These are phyloP conservation scores for Prunus davidiana DNA, from an alignment of 306 rosid species.

Conservation along the genomic window DNA sequence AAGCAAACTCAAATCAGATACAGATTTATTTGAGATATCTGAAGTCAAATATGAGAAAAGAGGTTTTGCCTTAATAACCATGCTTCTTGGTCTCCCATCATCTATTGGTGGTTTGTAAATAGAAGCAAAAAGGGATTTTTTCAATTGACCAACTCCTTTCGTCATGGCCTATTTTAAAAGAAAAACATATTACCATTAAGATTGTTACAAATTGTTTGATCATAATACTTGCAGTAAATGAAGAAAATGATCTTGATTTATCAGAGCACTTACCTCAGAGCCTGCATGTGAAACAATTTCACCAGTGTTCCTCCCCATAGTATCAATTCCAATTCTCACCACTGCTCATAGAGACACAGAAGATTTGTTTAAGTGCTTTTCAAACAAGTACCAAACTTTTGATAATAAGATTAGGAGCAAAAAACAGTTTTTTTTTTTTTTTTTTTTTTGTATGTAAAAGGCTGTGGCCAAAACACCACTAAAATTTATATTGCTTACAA, in stretches of 20 bases:
- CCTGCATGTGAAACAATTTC: slow-evolving; percentile 42
- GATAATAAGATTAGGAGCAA: slow-evolving; percentile 9
- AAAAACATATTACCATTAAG: slow-evolving; percentile 2
- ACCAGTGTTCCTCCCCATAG: slow-evolving; percentile 63
- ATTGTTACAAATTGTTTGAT: background rate
- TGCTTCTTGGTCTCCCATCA: slow-evolving; percentile 67
- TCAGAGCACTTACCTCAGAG: slow-evolving; percentile 47
- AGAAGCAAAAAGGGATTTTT: slow-evolving; percentile 39
- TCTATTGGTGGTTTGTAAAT: slow-evolving; percentile 45
- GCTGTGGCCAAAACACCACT: background rate
- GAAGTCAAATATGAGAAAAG: background rate
- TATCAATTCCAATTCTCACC: slow-evolving; percentile 26
- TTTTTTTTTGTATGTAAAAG: background rate
- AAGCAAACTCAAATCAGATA: background rate
- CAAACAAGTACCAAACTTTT: slow-evolving; percentile 11
- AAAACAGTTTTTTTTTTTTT: background rate
- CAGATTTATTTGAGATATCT: slow-evolving; percentile 7
- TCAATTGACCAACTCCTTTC: slow-evolving; percentile 37
- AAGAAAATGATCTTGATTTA: slow-evolving; percentile 5
- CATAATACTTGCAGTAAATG: background rate
- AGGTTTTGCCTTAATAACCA: slow-evolving; percentile 62
- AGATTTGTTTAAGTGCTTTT: slow-evolving; percentile 2
- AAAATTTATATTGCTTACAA: background rate
- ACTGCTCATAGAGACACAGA: slow-evolving; percentile 28
- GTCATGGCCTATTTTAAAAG: slow-evolving; percentile 25